Base-by-base conservation (phyloP, 139 green algal species). In the Chlorella vulgaris region DNA sequence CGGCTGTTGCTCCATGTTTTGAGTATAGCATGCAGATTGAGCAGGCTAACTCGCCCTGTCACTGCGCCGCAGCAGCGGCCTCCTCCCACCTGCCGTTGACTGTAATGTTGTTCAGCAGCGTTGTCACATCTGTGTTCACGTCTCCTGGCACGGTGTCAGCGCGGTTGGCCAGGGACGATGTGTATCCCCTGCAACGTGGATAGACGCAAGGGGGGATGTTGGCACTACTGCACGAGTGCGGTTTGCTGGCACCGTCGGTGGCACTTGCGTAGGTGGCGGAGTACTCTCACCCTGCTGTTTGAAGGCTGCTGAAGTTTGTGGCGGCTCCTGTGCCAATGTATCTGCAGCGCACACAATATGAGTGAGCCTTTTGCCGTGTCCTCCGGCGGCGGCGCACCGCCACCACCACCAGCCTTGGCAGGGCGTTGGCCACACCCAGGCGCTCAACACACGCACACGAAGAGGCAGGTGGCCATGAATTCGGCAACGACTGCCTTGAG, bases 401-500 rank as follows among this genome's bases (percentile, higher is more conserved):
- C 15, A 58, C 47, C 47, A 10, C 15, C 47, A 10, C 47, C 15
- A 58, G 10, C 47, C 47, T 15, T 58, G 47, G 47, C 47, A 24
- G 47, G 47, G 15, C 47, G 47, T 58, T 10, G 13, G 47, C 47
- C 15, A 84, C 62, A 39, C 24, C 19, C 76, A 69, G 39, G 36
- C 21, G 19, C 40, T 69, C n/a, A n/a, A 19, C 31, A 31, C 3
- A 24, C 63, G 38, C 38, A 81, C 40, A 81, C 75, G 21, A 81
- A 78, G n/a, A 78, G 53, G 28, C 42, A 38, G 26, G 60, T 86
- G 26, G 73, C 81, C n/a, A 86, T 38, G 33, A 69, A 53, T 21
- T 86, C 81, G 13, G 81, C 81, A 7, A 86, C 62, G 10, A 38
- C 43, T 24, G 81, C 81, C 62, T 86, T 86, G 24, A 86, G 43